phyloP scores from a whole-genome alignment of 306 rosid species.

The Dryas octopetala region DNA sequence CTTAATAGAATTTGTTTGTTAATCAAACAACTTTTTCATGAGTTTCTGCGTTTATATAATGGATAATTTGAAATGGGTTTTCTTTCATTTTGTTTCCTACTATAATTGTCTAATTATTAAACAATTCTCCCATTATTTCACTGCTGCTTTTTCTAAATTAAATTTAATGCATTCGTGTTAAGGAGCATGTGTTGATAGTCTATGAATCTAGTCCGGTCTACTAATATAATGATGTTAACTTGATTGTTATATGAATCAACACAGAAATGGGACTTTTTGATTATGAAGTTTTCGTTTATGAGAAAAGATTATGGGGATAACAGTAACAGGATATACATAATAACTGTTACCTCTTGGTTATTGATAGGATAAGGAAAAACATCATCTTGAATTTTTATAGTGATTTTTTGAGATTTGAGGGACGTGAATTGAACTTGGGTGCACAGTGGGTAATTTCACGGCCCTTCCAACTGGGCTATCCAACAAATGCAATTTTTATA shows the following conservation, averaged over 20 bases:
- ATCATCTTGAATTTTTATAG: neutral
- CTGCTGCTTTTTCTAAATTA: neutral
- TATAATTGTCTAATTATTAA: neutral
- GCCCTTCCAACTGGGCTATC: no score
- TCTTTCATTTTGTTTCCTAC: neutral
- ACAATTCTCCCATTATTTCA: neutral
- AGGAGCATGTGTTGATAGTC: neutral
- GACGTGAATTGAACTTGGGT: no score
- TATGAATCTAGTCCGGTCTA: neutral
- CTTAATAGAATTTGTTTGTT: neutral
- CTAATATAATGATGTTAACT: neutral
- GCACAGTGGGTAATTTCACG: no score
- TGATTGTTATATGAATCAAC: neutral
- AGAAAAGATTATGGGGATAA: neutral
- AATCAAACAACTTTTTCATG: neutral
- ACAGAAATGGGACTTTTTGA: neutral
- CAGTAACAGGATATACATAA: neutral
- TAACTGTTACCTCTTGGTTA: constrained; percentile 1
- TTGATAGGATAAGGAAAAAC: neutral
- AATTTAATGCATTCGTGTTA: neutral
- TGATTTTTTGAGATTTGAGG: no score
- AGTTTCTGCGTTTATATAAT: neutral
- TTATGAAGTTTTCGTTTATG: neutral
- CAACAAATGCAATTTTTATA: no score
- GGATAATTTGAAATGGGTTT: neutral